These are phyloP conservation scores for Ascocoryne sarcoides DNA, from an alignment of 2,329 filamentous ascomycete species.

Conservation along the genomic window DNA sequence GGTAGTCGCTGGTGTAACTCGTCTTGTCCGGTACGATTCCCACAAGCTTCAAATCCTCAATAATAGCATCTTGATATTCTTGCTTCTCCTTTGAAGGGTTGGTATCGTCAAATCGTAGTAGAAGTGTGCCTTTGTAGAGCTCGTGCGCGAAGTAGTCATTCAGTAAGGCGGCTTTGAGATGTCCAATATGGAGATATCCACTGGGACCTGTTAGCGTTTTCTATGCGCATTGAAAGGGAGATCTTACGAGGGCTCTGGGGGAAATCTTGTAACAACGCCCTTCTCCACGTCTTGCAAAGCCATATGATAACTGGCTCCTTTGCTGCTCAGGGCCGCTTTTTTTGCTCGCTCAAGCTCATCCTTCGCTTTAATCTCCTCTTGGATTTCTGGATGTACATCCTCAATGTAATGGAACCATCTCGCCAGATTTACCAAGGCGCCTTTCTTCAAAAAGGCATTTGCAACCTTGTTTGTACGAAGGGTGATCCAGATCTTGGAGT, in stretches of 20 bases:
- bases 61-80: constrained; percentile 88
- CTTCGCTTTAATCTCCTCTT: constrained; percentile 59
- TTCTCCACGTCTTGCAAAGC: constrained; percentile 75
- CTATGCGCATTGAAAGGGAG: not conserved
- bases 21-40: constrained; percentile 82
- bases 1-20: constrained; percentile 92
- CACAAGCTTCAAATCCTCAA: constrained; percentile 85
- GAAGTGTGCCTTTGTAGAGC: constrained; percentile 82
- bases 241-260: constrained; percentile 79
- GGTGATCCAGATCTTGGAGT: constrained; percentile 75
- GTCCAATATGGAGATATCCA: constrained; percentile 89
- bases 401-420: constrained; percentile 88
- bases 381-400: constrained; percentile 68
- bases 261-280: constrained; percentile 85
- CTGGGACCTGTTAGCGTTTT: constrained; percentile 15
- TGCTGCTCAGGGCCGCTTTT: constrained; percentile 60
- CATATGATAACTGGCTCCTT: constrained; percentile 83
- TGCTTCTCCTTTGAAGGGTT: constrained; percentile 97
- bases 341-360: constrained; percentile 62
- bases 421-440: constrained; percentile 63
- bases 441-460: constrained; percentile 71
- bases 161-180: constrained; percentile 86
- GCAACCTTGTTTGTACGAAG: constrained; percentile 80
- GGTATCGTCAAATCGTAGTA: constrained; percentile 92
- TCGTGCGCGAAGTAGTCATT: constrained; percentile 97